These are phyloP conservation scores for Neurospora sp. DNA, from an alignment of 495 filamentous ascomycete species.

Conservation along the genomic window DNA sequence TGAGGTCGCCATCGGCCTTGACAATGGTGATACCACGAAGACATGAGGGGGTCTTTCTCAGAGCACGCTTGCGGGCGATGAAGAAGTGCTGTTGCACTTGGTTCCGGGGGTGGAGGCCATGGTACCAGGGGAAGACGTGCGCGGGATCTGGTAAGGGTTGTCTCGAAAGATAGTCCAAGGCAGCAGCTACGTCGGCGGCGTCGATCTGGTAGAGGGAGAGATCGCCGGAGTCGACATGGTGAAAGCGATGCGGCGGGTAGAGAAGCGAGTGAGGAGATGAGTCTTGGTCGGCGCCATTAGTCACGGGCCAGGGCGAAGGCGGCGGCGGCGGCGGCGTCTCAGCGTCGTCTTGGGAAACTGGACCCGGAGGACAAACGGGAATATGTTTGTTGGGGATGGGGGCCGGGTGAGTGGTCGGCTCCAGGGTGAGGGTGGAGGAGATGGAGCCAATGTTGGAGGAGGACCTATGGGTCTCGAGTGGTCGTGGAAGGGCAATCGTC, in stretches of 20 bases:
- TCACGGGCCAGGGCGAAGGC: slow-evolving; percentile 37
- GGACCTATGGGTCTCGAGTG: slow-evolving; percentile 37
- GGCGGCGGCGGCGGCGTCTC: slow-evolving; percentile 46
- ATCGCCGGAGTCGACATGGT: slow-evolving; percentile 40
- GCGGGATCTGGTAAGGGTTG: slow-evolving; percentile 76
- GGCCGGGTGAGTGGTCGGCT: slow-evolving; percentile 35
- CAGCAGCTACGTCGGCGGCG: slow-evolving; percentile 54
- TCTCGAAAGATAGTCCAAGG: slow-evolving; percentile 61
- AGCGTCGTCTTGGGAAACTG: slow-evolving; percentile 48
- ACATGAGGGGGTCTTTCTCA: slow-evolving; percentile 66
- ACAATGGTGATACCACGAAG: slow-evolving; percentile 77
- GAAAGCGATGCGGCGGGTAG: slow-evolving; percentile 60
- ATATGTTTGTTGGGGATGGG: slow-evolving; percentile 87
- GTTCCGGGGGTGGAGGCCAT: slow-evolving; percentile 87
- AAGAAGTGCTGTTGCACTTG: slow-evolving; percentile 86
- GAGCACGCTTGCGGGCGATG: slow-evolving; percentile 57
- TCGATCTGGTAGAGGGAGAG: slow-evolving; percentile 66
- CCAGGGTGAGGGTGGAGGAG: slow-evolving; percentile 40
- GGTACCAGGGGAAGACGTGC: slow-evolving; percentile 91
- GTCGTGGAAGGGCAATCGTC: slow-evolving; percentile 43
- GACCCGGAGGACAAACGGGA: slow-evolving; percentile 72
- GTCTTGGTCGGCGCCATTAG: slow-evolving; percentile 31
- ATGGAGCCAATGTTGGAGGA: slow-evolving; percentile 38
- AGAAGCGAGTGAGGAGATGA: slow-evolving; percentile 53
- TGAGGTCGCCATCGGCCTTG: slow-evolving; percentile 77